Base-by-base conservation (phyloP, 176 grass and related monocot genomes). In the Rhynchospora tenuis region DNA sequence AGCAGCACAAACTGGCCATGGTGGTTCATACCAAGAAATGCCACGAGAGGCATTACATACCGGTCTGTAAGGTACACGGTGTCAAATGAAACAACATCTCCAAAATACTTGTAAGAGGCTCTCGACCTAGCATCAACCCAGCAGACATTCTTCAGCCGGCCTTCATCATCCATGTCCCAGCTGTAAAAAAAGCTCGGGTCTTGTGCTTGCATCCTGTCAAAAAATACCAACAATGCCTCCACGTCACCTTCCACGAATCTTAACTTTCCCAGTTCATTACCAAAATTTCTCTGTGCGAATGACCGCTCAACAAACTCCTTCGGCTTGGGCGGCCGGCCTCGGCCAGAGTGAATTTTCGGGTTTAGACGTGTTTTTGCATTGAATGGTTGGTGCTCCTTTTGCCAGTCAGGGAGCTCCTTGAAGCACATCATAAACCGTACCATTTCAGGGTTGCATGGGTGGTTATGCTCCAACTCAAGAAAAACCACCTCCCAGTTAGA, bases 1-100 rank as follows among this genome's bases (percentile, higher is more conserved):
- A 97, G 86, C 70, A 91, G 80, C 48, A 97, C 89, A 28, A 93
- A 90, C 52, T 97, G 94, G 1, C 94, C 94, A n/a, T 97, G 94
- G 59, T 93, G 90, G 72, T 97, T 97, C 76, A 97, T 88, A 15
- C 94, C 94, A 84, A 97, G 85, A 59, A 97, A 61, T 27, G 91
- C 87, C 48, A 87, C 91, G 42, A 97, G 78, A 19, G 89, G 87
- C 56, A 90, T 91, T 38, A 80, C 65, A 14, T 70, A 76, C 46
- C 79, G 54, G 29, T 92, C 91, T n/a, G 90, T 88, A 38, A 97
- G 84, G 68, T 91, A 93, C 70, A 93, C 86, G n/a, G 90, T 83
- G 2, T 97, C 94, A 73, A 97, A 83, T 45, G 84, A 83, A 85
- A 97, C 79, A 22, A 93, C 81, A 0, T 97, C 94, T 19, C 84